A percentile compares a stretch with the other conserved stretches of the same genome.
Evolutionary conservation across 306 rosid species (phyloP).

Genomic region (Cucurbita pepo): DNA sequence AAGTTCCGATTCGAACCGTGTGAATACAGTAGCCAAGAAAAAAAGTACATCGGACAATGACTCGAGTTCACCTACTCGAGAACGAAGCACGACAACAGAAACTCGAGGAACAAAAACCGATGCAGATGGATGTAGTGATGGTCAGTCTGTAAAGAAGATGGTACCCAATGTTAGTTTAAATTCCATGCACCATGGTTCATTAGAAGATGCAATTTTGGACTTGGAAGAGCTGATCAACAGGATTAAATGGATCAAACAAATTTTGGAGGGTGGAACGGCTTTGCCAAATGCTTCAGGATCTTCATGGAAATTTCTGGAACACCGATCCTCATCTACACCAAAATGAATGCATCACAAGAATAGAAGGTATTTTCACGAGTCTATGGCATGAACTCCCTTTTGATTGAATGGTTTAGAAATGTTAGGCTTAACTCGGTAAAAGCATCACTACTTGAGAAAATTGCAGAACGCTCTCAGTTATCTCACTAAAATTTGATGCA

Average conservation of each 20-base stretch:
- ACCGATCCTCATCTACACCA: constrained; percentile 15
- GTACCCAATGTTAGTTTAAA: constrained; percentile 22
- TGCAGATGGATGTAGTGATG: constrained; percentile 7
- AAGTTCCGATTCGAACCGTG: constrained; percentile 7
- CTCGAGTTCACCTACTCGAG: constrained; percentile 13
- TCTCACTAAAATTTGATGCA: background rate
- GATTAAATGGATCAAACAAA: constrained; percentile 50
- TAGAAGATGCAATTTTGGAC: constrained; percentile 52
- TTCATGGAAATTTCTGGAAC: constrained; percentile 41
- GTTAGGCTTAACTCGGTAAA: too few relatives aligned
- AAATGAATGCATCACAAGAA: constrained; percentile 1
- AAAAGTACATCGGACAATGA: constrained; percentile 10
- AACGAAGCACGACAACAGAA: constrained; percentile 6
- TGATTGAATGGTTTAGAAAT: too few relatives aligned
- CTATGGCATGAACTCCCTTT: background rate
- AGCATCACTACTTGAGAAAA: too few relatives aligned
- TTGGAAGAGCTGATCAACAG: constrained; percentile 64
- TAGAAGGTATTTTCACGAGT: background rate
- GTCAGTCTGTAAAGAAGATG: constrained; percentile 24
- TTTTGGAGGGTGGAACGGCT: constrained; percentile 32
- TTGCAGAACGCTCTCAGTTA: background rate
- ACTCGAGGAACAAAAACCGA: background rate
- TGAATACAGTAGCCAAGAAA: constrained; percentile 9
- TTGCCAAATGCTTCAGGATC: constrained; percentile 14
- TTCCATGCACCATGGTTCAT: constrained; percentile 26